Conservation (phyloP, 305 asterid genomes). For the Lippia alba region DNA sequence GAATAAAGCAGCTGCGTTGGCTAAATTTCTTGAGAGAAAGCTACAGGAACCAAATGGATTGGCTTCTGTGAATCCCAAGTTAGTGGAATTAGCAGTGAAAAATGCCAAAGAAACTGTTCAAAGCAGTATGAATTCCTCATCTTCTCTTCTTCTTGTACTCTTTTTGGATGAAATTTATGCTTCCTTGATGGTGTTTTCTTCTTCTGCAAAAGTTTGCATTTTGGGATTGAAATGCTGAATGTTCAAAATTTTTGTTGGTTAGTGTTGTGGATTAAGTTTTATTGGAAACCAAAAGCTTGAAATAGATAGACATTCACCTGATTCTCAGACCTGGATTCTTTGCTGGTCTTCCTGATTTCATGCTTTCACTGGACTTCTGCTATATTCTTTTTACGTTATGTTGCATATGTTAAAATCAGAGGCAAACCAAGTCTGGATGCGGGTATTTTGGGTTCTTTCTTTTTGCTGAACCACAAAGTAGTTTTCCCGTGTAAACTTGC, state of each 20-base stretch:
- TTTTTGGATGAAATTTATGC: conserved; percentile 1
- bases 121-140: conserved; percentile 54
- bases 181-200: background rate
- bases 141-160: background rate
- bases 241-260: conserved; percentile 5
- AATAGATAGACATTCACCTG: background rate
- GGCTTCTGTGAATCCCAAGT: conserved; percentile 80
- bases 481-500: background rate
- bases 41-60: conserved; percentile 82
- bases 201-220: conserved; percentile 1
- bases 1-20: conserved; percentile 95
- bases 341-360: background rate
- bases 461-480: background rate
- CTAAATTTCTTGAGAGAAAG: conserved; percentile 86
- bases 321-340: background rate
- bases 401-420: background rate
- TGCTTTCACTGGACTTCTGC: background rate
- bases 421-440: background rate
- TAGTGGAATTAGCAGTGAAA: conserved; percentile 79
- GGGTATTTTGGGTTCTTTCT: background rate
- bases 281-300: background rate
- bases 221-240: conserved; percentile 15
- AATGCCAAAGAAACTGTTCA: conserved; percentile 81
- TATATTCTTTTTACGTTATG: background rate
- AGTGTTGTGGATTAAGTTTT: background rate